Base-by-base conservation (phyloP, 225 moss, liverwort and hornwort species). In the Pleurozium schreberi region DNA sequence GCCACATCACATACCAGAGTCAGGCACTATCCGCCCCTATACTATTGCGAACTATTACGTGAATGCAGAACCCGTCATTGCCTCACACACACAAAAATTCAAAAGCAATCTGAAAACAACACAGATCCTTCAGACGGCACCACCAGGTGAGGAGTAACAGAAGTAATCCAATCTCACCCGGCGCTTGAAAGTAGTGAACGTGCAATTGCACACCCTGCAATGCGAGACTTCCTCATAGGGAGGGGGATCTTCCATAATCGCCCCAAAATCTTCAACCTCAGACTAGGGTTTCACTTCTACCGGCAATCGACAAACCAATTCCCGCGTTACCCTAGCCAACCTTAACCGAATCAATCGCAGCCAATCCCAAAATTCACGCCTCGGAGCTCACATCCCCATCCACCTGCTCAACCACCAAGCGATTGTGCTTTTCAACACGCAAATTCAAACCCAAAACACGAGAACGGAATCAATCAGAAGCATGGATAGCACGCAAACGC, bases 141-240 rank as follows among this genome's bases (percentile, higher is more conserved):
- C 23, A 34, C 55, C 64, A 76, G 69, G 63, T 43, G 71, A 82
- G 22, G 63, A 79, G 30, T 20, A 36, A 68, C 43, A 53, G 13
- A 20, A 80, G 59, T 31, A 38, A 59, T 59, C 67, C 66, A 87
- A 40, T 83, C 94, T 75, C 90, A 98, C 98, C 94, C 98, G 92
- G 55, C 98, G 98, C 89, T 97, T 98, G 94, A 98, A 96, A 60
- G 96, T 97, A 52, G 98, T 96, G 91, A 98, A 98, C 34, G 90
- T 78, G 90, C 94, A 90, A 87, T 93, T 92, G 90, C 98, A 98
- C 65, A 92, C 95, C 83, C 96, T 94, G 88, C 98, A 98, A 76
- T 92, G 92, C 75, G 93, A 89, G n/a, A 91, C 96, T 93, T 94
- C 95, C 84, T 98, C 97, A 65, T 96, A 94, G 5, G 95, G 91